Percentiles rank a stretch among this genome's conserved stretches.
Evolutionary conservation across 805 yeast species (phyloP).

Genomic region (Ogataea angusta): DNA sequence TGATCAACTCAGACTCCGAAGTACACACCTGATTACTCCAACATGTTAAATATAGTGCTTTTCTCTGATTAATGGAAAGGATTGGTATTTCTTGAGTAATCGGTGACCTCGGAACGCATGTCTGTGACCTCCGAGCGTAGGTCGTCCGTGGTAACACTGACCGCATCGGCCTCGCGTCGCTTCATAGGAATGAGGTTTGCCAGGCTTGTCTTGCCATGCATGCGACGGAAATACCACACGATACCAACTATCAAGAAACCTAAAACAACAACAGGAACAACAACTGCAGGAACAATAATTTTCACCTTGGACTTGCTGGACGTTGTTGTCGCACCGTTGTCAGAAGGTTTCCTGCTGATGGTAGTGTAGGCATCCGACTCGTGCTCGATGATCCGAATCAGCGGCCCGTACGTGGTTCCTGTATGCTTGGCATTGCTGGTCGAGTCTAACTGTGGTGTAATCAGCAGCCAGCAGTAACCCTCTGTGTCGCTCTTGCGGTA

Average conservation of each 20-base stretch:
- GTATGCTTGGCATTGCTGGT: conserved; percentile 34
- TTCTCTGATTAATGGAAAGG: conserved; percentile 1
- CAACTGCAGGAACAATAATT: conserved; percentile 41
- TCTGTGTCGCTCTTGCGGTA: conserved; percentile 22
- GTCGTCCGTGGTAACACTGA: conserved; percentile 22
- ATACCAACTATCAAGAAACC: conserved; percentile 30
- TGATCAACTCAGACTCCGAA: too few species aligned
- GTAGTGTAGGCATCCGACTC: conserved; percentile 29
- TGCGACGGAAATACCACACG: conserved; percentile 30
- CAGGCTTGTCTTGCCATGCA: conserved; percentile 7
- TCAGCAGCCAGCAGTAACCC: conserved; percentile 38
- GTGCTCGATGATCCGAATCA: conserved; percentile 36
- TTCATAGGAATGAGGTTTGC: conserved; percentile 15
- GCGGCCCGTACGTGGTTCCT: conserved; percentile 40
- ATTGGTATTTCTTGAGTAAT: background rate
- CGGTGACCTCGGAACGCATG: conserved; percentile 19
- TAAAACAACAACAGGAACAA: conserved; percentile 39
- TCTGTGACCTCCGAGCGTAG: conserved; percentile 23
- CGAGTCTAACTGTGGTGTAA: conserved; percentile 37
- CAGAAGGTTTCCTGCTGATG: conserved; percentile 40
- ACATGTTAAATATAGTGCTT: background rate
- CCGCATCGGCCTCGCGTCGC: conserved; percentile 14
- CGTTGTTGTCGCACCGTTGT: conserved; percentile 27
- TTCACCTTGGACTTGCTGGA: conserved; percentile 24
- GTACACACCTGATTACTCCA: too few species aligned